phyloP scores from a whole-genome alignment of 257 asterid species.

The Scutellaria barbata region DNA sequence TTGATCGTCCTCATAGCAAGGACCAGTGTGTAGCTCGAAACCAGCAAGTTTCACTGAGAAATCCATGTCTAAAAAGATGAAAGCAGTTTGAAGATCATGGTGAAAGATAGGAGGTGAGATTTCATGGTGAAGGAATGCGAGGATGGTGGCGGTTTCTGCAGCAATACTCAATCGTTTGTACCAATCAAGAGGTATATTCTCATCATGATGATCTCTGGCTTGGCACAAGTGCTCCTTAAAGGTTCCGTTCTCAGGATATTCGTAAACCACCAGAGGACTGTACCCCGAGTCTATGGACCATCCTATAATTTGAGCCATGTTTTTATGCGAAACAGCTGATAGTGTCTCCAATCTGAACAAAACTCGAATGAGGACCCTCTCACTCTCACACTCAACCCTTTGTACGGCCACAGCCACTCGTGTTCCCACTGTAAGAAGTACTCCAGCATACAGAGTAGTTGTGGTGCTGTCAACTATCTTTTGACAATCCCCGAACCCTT shows the following conservation, averaged over 20 bases:
- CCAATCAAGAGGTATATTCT: conserved; percentile 52
- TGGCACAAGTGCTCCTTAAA: conserved; percentile 49
- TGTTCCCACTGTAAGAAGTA: conserved; percentile 44
- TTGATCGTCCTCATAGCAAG: conserved; percentile 26
- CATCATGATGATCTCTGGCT: conserved; percentile 38
- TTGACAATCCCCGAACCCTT: conserved; percentile 56
- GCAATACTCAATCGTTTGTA: conserved; percentile 49
- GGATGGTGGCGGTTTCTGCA: conserved; percentile 57
- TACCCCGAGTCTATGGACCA: conserved; percentile 57
- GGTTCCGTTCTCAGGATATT: conserved; percentile 52
- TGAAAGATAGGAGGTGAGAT: conserved; percentile 64
- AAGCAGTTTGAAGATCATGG: conserved; percentile 52
- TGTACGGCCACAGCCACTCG: conserved; percentile 61
- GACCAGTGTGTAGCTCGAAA: conserved; percentile 39
- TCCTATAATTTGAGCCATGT: conserved; percentile 60
- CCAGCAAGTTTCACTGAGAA: conserved; percentile 54
- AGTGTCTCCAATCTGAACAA: conserved; percentile 52
- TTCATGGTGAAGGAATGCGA: conserved; percentile 65
- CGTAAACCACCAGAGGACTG: conserved; percentile 56
- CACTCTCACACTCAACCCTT: conserved; percentile 46
- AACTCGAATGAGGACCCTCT: conserved; percentile 44
- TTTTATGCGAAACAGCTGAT: conserved; percentile 54
- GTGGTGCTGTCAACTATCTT: conserved; percentile 39
- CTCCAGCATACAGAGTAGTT: conserved; percentile 51
- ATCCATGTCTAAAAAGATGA: conserved; percentile 58